These are phyloP conservation scores for Colletotrichum destructivum DNA, from an alignment of 2,329 filamentous ascomycete genomes.

Conservation along the genomic window DNA sequence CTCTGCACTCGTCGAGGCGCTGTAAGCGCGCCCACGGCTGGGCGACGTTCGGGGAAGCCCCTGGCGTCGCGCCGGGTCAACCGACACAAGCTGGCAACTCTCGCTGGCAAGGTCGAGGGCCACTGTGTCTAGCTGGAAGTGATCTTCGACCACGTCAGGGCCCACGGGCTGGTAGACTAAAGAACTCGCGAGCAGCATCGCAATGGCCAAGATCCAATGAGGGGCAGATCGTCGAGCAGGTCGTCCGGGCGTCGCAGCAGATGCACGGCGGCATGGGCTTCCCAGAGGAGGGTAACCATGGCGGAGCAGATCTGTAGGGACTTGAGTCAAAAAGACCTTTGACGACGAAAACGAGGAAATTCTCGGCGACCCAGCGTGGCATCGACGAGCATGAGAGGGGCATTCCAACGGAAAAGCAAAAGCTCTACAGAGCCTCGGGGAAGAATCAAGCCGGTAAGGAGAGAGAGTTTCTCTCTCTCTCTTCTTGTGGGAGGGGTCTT, in stretches of 20 bases:
- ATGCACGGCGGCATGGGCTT: constrained; percentile 69
- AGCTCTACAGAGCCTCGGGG: constrained; percentile 4
- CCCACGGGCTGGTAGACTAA: constrained; percentile 43
- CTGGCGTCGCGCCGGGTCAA: constrained; percentile 73
- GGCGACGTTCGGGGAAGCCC: constrained; percentile 71
- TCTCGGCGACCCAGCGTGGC: constrained; percentile 65
- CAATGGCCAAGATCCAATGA: constrained; percentile 61
- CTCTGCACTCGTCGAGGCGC: constrained; percentile 68
- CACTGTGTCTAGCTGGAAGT: constrained; percentile 75
- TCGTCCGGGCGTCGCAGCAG: constrained; percentile 67
- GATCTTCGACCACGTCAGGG: constrained; percentile 68
- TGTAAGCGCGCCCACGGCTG: constrained; percentile 65
- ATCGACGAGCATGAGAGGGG: constrained; percentile 56
- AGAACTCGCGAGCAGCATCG: constrained; percentile 51
- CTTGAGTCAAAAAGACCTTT: constrained; percentile 64
- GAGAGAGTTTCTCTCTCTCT: too few species aligned
- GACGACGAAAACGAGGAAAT: constrained; percentile 71
- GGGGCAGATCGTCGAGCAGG: constrained; percentile 64
- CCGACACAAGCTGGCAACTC: constrained; percentile 70
- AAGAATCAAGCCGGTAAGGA: too few species aligned
- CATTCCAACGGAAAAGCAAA: constrained; percentile 11
- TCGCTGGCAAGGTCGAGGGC: constrained; percentile 72
- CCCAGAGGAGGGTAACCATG: constrained; percentile 60
- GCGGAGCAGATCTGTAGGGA: constrained; percentile 70
- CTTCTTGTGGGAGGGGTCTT: too few species aligned